Evolutionary conservation across 2,329 filamentous ascomycete genomes (phyloP).

Genomic region (Penicillium sp.): DNA sequence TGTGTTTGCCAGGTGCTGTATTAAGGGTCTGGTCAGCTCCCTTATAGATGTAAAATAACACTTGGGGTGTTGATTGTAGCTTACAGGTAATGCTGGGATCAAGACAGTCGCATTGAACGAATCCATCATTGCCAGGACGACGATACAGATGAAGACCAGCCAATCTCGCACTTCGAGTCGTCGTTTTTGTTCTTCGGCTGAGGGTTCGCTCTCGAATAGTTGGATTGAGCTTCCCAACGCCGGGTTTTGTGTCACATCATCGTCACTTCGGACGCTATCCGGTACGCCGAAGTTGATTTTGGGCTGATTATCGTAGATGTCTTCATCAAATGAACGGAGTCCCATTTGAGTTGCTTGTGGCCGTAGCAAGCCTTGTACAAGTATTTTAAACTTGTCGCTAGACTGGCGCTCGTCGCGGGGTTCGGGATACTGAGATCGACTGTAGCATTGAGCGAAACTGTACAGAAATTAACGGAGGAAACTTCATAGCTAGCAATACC

Average conservation of each 20-base stretch:
- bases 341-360: slow-evolving; percentile 11
- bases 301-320: slow-evolving; percentile 12
- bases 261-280: slow-evolving; percentile 12
- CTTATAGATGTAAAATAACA: neutral
- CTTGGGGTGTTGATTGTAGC: slow-evolving; percentile 4
- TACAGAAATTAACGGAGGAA: neutral
- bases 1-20: slow-evolving; percentile 27
- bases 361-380: neutral
- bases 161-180: slow-evolving; percentile 35
- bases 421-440: neutral
- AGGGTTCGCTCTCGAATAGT: slow-evolving; percentile 14
- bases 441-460: neutral
- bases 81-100: slow-evolving; percentile 40
- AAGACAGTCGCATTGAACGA: slow-evolving; percentile 44
- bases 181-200: slow-evolving; percentile 25
- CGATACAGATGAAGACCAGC: slow-evolving; percentile 36
- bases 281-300: slow-evolving; percentile 11
- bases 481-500: neutral
- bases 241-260: slow-evolving; percentile 5
- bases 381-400: neutral
- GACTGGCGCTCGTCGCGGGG: neutral
- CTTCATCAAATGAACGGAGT: slow-evolving; percentile 4
- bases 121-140: slow-evolving; percentile 43
- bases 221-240: slow-evolving; percentile 16
- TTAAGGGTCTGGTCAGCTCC: neutral